phyloP scores from a whole-genome alignment of 2,329 filamentous ascomycete genomes.

The Grosmannia clavigera region DNA sequence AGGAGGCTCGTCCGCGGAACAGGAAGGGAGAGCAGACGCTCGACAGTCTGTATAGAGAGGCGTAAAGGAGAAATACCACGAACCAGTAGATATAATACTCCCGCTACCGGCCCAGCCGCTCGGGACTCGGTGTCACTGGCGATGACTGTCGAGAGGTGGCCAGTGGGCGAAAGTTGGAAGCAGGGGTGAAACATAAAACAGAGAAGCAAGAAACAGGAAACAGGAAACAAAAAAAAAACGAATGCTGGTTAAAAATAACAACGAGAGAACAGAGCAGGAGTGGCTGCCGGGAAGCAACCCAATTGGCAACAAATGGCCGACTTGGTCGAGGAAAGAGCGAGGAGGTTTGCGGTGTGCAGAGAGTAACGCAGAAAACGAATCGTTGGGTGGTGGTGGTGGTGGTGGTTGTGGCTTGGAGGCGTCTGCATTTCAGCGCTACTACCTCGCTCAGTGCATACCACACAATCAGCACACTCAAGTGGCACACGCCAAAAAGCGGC shows the following conservation, averaged over 20 bases:
- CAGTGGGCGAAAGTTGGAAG: background rate
- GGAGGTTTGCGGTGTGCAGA: background rate
- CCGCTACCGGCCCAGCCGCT: background rate
- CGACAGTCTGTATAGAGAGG: background rate
- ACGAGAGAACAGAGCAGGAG: background rate
- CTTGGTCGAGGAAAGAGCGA: constrained; percentile 10
- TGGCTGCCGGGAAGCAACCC: constrained; percentile 9
- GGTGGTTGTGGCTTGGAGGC: background rate
- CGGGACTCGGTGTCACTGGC: background rate
- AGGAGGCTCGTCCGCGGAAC: background rate
- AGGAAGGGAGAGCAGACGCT: background rate
- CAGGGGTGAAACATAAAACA: background rate
- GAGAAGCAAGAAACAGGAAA: background rate
- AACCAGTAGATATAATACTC: background rate
- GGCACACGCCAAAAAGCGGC: background rate
- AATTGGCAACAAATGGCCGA: constrained; percentile 8
- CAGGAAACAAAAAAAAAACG: background rate
- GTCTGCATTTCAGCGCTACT: background rate
- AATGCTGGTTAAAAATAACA: background rate
- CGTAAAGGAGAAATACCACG: background rate
- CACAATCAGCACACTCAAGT: background rate
- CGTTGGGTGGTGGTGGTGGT: background rate
- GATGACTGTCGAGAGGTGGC: background rate
- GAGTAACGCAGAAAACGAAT: background rate
- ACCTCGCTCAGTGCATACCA: background rate